These are phyloP conservation scores for Scedosporium aurantiacum DNA, from an alignment of 2,329 filamentous ascomycete species.

Conservation along the genomic window DNA sequence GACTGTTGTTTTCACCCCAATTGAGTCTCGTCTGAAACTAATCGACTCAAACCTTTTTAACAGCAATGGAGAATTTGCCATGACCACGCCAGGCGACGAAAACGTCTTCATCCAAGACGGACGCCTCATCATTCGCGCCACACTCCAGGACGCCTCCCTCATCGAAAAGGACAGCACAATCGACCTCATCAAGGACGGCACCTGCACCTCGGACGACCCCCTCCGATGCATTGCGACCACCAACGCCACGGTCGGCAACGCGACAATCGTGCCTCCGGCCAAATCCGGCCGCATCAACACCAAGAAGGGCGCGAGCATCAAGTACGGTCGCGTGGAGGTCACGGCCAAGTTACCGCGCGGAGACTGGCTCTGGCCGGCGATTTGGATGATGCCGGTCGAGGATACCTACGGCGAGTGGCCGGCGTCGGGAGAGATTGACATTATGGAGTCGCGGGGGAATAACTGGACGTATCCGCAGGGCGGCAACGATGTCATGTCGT, in stretches of 20 bases:
- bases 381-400: slow-evolving; percentile 74
- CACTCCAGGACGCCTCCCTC: slow-evolving; percentile 57
- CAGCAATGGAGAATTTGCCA: slow-evolving; percentile 72
- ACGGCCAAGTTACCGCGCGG: slow-evolving; percentile 63
- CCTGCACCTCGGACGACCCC: slow-evolving; percentile 50
- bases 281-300: slow-evolving; percentile 72
- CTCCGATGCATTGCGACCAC: slow-evolving; percentile 57
- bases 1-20: neutral
- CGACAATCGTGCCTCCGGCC: slow-evolving; percentile 65
- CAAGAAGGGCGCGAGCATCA: slow-evolving; percentile 57
- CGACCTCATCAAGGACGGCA: slow-evolving; percentile 54
- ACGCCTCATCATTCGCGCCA: slow-evolving; percentile 63
- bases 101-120: slow-evolving; percentile 66
- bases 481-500: slow-evolving; percentile 71
- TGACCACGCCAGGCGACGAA: slow-evolving; percentile 59
- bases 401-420: slow-evolving; percentile 70
- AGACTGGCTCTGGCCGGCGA: slow-evolving; percentile 88
- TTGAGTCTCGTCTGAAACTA: neutral
- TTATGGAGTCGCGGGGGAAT: slow-evolving; percentile 71
- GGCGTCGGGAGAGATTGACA: slow-evolving; percentile 72
- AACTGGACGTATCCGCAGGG: slow-evolving; percentile 66
- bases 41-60: neutral
- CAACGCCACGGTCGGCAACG: slow-evolving; percentile 59
- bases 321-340: slow-evolving; percentile 73
- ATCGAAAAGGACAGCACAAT: slow-evolving; percentile 57